Evolutionary conservation across 306 rosid genomes (phyloP).

Genomic region (barrel medic (Medicago truncatula)): MtrunA17r5.0-ANR NC_053043.1:32006001-32006500

Average conservation of each 20-base stretch:
- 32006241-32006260: background rate
- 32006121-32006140: too few relatives aligned
- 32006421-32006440: conserved; percentile 74
- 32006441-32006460: conserved; percentile 87
- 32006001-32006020: background rate
- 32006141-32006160: too few relatives aligned
- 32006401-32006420: conserved; percentile 3
- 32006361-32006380: too few relatives aligned
- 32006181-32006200: background rate
- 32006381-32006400: too few relatives aligned
- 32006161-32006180: background rate
- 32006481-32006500: conserved; percentile 87
- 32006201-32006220: background rate
- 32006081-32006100: too few relatives aligned
- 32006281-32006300: background rate
- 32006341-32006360: too few relatives aligned
- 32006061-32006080: too few relatives aligned
- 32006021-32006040: background rate
- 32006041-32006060: too few relatives aligned
- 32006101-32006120: too few relatives aligned
- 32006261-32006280: background rate
- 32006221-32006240: background rate
- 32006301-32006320: background rate
- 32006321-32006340: too few relatives aligned
- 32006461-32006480: conserved; percentile 89